Conservation (phyloP, 176 grass and related monocot species). For the Raddia guianensis region DNA sequence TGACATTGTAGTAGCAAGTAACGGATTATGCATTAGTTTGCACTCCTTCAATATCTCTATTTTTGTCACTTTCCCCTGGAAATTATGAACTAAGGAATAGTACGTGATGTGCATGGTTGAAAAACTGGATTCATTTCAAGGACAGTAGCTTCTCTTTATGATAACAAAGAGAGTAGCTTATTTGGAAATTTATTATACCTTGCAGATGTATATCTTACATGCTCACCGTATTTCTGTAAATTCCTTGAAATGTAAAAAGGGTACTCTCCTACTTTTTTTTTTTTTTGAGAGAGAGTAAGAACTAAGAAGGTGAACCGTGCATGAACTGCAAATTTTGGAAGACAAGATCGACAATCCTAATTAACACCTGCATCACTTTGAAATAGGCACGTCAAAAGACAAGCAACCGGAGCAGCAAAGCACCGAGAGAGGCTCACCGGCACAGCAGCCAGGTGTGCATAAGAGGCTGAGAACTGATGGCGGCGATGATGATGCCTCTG, state of each 20-base stretch:
- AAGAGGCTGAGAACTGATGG: constrained; percentile 56
- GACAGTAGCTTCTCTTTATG: neutral
- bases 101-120: neutral
- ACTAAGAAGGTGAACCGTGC: too few relatives aligned
- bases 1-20: constrained; percentile 5
- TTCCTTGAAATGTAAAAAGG: too few relatives aligned
- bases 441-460: constrained; percentile 42
- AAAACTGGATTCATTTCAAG: constrained; percentile 23
- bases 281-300: too few relatives aligned
- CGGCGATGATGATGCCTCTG: neutral
- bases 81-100: neutral
- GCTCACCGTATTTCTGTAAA: constrained; percentile 12
- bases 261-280: too few relatives aligned
- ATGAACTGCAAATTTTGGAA: neutral
- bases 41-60: neutral
- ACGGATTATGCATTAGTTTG: neutral
- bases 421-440: constrained; percentile 29
- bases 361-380: neutral
- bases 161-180: neutral
- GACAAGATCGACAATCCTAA: neutral
- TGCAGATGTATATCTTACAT: neutral
- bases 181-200: neutral
- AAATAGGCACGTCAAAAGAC: constrained; percentile 67
- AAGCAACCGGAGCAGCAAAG: constrained; percentile 53
- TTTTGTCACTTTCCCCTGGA: neutral